Conservation (phyloP, 257 asterid genomes). For the Linderniella brevidens region DNA sequence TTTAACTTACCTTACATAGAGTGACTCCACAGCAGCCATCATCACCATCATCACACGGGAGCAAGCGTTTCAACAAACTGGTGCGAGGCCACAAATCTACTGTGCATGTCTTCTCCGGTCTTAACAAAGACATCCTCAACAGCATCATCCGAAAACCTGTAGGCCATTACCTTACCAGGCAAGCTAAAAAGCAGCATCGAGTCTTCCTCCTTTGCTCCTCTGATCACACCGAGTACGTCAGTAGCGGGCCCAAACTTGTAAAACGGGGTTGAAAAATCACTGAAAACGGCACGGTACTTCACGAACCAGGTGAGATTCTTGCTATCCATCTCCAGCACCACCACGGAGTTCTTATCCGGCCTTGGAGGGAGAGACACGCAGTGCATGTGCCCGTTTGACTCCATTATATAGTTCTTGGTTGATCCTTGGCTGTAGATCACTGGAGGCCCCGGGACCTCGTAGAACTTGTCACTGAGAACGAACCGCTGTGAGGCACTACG, state of each 20-base stretch:
- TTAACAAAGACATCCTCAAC: conserved; percentile 1
- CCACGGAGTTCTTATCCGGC: background rate
- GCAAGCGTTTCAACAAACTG: conserved; percentile 12
- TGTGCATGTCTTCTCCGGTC: too few relatives aligned
- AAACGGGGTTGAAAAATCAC: background rate
- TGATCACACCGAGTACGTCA: conserved; percentile 8
- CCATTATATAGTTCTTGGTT: conserved; percentile 7
- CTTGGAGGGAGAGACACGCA: conserved; percentile 1
- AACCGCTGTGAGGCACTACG: background rate
- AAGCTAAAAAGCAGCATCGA: conserved; percentile 1
- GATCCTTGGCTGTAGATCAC: background rate
- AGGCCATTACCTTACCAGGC: conserved; percentile 2
- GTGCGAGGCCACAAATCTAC: background rate
- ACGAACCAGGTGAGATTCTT: too few relatives aligned
- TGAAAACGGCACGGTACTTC: too few relatives aligned
- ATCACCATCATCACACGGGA: conserved; percentile 10
- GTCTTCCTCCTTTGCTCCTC: conserved; percentile 10
- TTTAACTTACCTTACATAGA: too few relatives aligned
- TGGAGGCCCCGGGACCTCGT: background rate
- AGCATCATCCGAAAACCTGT: background rate
- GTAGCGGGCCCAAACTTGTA: background rate
- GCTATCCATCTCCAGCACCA: conserved; percentile 3
- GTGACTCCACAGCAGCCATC: too few relatives aligned
- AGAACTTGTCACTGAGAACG: too few relatives aligned
- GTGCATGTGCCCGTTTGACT: conserved; percentile 11